Conservation (phyloP, 345 rosid species). For the Linum trigynum region DNA sequence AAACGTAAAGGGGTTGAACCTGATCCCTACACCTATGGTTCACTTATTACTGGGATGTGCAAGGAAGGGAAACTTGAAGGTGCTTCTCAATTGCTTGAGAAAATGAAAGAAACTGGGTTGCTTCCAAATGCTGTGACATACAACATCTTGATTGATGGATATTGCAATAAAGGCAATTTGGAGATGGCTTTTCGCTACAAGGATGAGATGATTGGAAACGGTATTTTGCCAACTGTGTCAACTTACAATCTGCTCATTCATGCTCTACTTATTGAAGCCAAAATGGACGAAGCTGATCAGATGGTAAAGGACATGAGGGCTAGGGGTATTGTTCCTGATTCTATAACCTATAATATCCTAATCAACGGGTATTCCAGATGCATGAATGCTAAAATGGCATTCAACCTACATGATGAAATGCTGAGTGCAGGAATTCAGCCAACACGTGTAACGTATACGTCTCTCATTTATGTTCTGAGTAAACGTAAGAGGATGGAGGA, state of each 20-base stretch:
- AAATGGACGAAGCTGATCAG: slow-evolving; percentile 48
- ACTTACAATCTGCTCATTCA: slow-evolving; percentile 80
- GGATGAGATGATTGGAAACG: slow-evolving; percentile 68
- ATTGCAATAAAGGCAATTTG: slow-evolving; percentile 57
- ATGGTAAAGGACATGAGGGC: slow-evolving; percentile 60
- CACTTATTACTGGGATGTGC: slow-evolving; percentile 71
- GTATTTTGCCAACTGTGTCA: slow-evolving; percentile 54
- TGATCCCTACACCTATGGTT: slow-evolving; percentile 70
- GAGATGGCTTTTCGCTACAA: slow-evolving; percentile 53
- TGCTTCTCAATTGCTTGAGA: slow-evolving; percentile 44
- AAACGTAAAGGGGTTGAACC: slow-evolving; percentile 48
- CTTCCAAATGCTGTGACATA: slow-evolving; percentile 65
- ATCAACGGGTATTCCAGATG: slow-evolving; percentile 75
- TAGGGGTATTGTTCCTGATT: slow-evolving; percentile 48
- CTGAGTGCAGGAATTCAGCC: slow-evolving; percentile 50
- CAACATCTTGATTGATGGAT: slow-evolving; percentile 71
- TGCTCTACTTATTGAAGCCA: slow-evolving; percentile 64
- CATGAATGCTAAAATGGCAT: slow-evolving; percentile 63
- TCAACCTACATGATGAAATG: slow-evolving; percentile 61
- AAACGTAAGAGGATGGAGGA: slow-evolving; percentile 49
- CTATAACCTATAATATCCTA: slow-evolving; percentile 70
- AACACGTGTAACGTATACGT: slow-evolving; percentile 59
- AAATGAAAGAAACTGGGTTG: slow-evolving; percentile 58
- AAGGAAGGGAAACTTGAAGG: slow-evolving; percentile 58
- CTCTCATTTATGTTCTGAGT: slow-evolving; percentile 63